Conservation (phyloP, 495 filamentous ascomycete genomes). For the Lophiostoma macrostomum region DNA sequence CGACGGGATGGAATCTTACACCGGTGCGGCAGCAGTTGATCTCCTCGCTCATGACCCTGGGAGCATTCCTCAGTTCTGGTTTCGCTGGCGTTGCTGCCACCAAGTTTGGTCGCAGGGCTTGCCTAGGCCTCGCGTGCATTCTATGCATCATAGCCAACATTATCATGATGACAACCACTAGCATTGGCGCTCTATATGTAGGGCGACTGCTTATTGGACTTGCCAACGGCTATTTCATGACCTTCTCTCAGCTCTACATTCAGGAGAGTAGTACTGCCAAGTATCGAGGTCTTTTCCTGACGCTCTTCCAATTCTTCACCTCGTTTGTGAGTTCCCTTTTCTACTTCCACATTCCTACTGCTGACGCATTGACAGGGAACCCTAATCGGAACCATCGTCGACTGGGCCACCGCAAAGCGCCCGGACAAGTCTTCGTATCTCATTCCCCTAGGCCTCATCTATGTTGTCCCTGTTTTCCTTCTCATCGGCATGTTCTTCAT, state of each 20-base stretch:
- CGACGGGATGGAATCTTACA: conserved; percentile 55
- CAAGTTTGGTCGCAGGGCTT: conserved; percentile 41
- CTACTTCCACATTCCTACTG: neutral
- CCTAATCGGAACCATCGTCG: conserved; percentile 60
- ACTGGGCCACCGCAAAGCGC: conserved; percentile 56
- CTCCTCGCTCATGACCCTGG: conserved; percentile 59
- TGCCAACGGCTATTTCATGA: conserved; percentile 32
- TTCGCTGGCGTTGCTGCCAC: conserved; percentile 44
- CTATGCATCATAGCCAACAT: conserved; percentile 28
- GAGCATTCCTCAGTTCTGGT: conserved; percentile 58
- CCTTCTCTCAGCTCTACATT: conserved; percentile 29
- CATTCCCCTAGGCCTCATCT: conserved; percentile 59
- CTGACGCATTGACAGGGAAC: conserved; percentile 35
- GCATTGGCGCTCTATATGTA: conserved; percentile 26
- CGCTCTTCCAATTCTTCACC: conserved; percentile 30
- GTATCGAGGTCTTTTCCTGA: conserved; percentile 26
- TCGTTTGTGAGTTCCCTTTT: conserved; percentile 19
- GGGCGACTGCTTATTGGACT: conserved; percentile 27
- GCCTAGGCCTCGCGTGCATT: conserved; percentile 16
- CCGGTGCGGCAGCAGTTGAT: conserved; percentile 56
- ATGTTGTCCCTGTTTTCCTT: conserved; percentile 54
- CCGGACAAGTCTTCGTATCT: conserved; percentile 52
- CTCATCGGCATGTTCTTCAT: conserved; percentile 55
- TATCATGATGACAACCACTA: conserved; percentile 32
- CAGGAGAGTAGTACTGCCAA: conserved; percentile 26